Base-by-base conservation (phyloP, 2,329 filamentous ascomycete genomes). In the Daldinia sp. region DNA sequence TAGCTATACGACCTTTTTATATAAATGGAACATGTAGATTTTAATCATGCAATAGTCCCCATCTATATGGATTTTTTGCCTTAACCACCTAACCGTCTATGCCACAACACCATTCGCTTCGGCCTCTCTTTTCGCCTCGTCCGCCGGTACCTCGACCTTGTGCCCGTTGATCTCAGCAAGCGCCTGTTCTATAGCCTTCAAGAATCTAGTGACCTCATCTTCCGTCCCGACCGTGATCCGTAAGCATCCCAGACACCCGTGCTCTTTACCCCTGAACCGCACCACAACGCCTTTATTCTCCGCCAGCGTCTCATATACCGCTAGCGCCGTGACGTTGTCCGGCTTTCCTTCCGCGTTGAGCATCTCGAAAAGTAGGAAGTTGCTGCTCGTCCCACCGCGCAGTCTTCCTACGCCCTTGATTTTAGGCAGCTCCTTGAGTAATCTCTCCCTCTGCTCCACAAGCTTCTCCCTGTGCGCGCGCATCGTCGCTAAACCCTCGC, bases 151-250 rank as follows among this genome's bases (percentile, higher is more conserved):
- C 28, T 50, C 37, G 5, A 46, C 64, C 30, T 67, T 65, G 23
- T 70, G 58, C 0, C 79, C 81, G 15, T 82, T 77, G 9, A 88
- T 81, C 72, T 87, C 83, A 1, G 74, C 79, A 62, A 89, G 74
- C 1, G 81, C 81, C 62, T 78, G 81, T 72, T 82, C 83, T 23
- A 98, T 80, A 73, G 94, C 90, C 20, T 83, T 82, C 74, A 99
- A 78, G 77, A 98, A 93, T 66, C 90, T 86, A 28, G 90, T 90
- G 7, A 97, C 93, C 81, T 99, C 96, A 1, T 88, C 82, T 79
- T 97, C 92, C 0, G 95, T 98, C 15, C 96, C 96, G 12, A 99
- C 89, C 0, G 96, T 99, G 73, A 98, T 93, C 62, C 96, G 88
- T 79, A 99, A 81, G 76, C 95, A 98, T 0, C 95, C 96, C 46